Evolutionary conservation across 2,329 filamentous ascomycete species (phyloP), one percentile per base, ranked within the genome.

Genomic region (Aspergillus udagawae): DNA sequence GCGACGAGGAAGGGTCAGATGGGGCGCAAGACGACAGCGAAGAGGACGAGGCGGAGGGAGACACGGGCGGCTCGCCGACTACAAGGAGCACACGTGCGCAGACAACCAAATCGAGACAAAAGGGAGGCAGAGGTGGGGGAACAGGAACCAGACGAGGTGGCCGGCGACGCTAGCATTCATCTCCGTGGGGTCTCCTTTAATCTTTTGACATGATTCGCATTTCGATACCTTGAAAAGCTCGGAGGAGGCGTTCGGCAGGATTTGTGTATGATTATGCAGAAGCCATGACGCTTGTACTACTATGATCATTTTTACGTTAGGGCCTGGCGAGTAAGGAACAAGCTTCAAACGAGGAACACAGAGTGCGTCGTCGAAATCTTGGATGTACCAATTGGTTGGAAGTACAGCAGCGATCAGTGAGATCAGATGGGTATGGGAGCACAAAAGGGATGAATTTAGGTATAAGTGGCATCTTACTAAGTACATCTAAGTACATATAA

Each of bases 1-100:
- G 65, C 5, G 75, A 73, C 8, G 74, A 74, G 29, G 74, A 75
- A 47, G 70, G 64, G 14, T 70, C 68, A 9, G 75, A 77, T 48
- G 69, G 49, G 1, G 71, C 61, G 4, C 73, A 72, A 23, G 70
- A 73, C 5, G 69, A 72, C 9, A 74, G 71, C 35, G 75, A 75
- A 35, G 75, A 75, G 1, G 74, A 75, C 20, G 73, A 72, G 20
- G 70, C 63, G 17, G 73, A 73, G 49, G 68, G 62, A 32, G 71
- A 70, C 27, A 66, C 69, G 23, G 70, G 67, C 9, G 72, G 75
- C 3, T 78, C 74, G 51, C 69, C 65, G 21, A 66, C 65, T 7
- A 62, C 68, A 21, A 67, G 72, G 52, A 72, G 69, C 51, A 75
- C 74, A 17, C 66, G 75, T 32, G 72, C 72, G 12, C 69, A 74